Evolutionary conservation across 2,329 filamentous ascomycete genomes (phyloP), one percentile per base, ranked within the genome.

Genomic region (Ceratocystis cubensis): DNA sequence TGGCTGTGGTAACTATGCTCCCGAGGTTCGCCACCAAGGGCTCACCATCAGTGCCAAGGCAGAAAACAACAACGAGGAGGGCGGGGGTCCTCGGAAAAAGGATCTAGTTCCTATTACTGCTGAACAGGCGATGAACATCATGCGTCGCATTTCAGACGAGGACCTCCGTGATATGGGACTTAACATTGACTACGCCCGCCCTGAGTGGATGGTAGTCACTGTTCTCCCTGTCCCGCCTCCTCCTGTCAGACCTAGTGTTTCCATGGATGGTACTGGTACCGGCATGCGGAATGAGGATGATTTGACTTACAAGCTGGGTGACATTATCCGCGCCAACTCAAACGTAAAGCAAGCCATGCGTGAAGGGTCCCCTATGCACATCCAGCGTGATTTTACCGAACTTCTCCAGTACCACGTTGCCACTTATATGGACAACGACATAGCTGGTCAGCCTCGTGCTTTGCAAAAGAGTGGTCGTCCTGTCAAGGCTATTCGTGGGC

Each of bases 361-460:
- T 68, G 91, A 96, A 75, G 94, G 94, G 67, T 92, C 92, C 2
- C 91, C 94, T 0, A 87, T 89, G 70, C 94, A 99, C 76, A 91
- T 97, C 70, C 85, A 91, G 17, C 84, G 86, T 68, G 94, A 99
- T 72, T 97, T 96, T 68, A 91, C 96, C 76, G 86, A 88, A 70
- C 79, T 99, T 41, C 80, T 99, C 46, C 95, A 99, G 74, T 99
- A 96, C 74, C 95, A 99, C 73, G 92, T 99, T 68, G 95, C 95
- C 56, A 99, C 95, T 0, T 96, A 96, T 77, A 99, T 99, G 95
- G 94, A 99, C 77, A 99, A 99, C 73, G 93, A 99, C 75, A 96
- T 97, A 76, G 94, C 95, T 70, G 92, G 93, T 63, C 87, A 95
- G 72, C 94, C 94, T 2, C 91, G 94, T 72, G 93, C 94, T 2